Evolutionary conservation across 371 early-diverging fungal genomes (phyloP), one percentile per base, ranked within the genome.

Genomic region (Mucor velutinosus): DNA sequence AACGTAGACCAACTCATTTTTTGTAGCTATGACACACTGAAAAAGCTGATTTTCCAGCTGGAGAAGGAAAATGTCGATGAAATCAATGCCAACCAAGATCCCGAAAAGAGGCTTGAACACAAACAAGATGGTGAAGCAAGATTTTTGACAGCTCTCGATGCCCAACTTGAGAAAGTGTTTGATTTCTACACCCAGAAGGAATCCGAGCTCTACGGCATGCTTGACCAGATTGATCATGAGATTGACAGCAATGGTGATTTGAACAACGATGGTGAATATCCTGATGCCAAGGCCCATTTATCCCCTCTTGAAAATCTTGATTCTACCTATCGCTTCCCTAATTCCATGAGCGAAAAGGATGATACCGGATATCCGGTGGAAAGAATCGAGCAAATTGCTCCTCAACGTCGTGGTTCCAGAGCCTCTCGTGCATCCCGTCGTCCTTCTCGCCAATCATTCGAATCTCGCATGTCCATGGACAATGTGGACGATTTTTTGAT

Each of bases 21-120:
- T 39, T 55, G 8, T 74, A 92, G 92, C 35, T 96, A 97, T 75
- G 91, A 93, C 37, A 87, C 92, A 60, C 79, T 96, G 58, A 97
- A 97, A 72, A 96, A 96, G 74, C 79, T 92, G 56, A 88, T 96
- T 55, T 96, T 96, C 74, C 90, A 89, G 59, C 77, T 94, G 55
- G 98, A 96, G 79, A 94, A 92, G 76, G 94, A 94, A 32, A 83
- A 89, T 17, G 87, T 95, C 0, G 87, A 88, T 11, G 72, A 85
- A 19, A 60, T 69, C n/a, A 77, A 66, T 39, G 29, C 49, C 0
- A 21, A 25, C 10, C 21, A 39, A 21, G 81, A 78, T 57, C 62
- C 72, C 33, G 78, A 77, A 62, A 68, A 59, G 25, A 60, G 57
- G 5, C 10, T 45, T 29, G 51, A 68, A 7, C 43, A 25, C 29